phyloP scores from a whole-genome alignment of 441 rosid genomes.

The Monsonia emarginata region DNA sequence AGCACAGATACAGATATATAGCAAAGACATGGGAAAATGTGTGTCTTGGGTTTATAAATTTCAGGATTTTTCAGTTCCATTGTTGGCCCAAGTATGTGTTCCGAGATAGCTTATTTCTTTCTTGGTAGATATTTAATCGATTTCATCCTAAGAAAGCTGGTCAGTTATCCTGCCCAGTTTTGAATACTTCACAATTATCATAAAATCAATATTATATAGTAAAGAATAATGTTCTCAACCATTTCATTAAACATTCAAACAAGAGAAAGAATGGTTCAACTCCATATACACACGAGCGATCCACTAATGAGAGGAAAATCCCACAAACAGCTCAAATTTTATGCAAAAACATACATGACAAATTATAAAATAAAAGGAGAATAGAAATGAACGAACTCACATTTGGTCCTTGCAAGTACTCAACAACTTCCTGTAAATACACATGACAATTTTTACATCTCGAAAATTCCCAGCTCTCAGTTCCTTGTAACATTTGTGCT shows the following conservation, averaged over 20 bases:
- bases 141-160: neutral
- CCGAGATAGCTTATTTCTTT: neutral
- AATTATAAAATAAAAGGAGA: neutral
- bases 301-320: neutral
- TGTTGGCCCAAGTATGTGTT: neutral
- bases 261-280: neutral
- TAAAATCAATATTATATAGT: neutral
- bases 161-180: neutral
- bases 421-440: constrained; percentile 62
- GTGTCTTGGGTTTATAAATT: neutral
- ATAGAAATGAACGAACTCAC: constrained; percentile 38
- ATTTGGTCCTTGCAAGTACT: constrained; percentile 79
- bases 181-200: neutral
- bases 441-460: constrained; percentile 68
- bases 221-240: neutral
- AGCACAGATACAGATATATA: neutral
- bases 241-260: neutral
- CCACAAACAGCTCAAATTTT: neutral
- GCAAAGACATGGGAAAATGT: neutral
- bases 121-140: neutral
- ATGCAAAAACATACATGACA: neutral
- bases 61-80: neutral
- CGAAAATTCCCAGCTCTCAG: constrained; percentile 65
- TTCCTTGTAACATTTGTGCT: constrained; percentile 86
- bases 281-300: neutral